Base-by-base conservation (phyloP, 2,329 filamentous ascomycete genomes). In the Epichloe typhina region DNA sequence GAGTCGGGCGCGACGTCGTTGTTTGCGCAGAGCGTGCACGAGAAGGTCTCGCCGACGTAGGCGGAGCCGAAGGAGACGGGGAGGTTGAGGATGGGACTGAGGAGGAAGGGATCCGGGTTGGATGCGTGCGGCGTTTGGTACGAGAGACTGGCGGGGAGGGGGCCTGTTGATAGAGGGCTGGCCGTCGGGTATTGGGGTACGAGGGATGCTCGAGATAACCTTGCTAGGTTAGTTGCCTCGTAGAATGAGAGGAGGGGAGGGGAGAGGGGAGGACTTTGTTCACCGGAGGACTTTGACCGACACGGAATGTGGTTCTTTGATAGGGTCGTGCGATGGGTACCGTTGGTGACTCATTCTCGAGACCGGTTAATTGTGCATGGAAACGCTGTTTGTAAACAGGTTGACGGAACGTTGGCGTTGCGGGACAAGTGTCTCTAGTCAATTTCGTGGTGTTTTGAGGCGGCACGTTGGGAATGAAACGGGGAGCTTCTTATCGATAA, bases 21-120 rank as follows among this genome's bases (percentile, higher is more conserved):
- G 72, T 95, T 96, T n/a, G 87, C 90, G 69, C 90, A 95, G 21
- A 97, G 76, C 1, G 91, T 95, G 69, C 93, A 98, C 56, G 84
- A 84, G 69, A 98, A 97, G 0, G 84, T 88, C 71, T 97, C 90
- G 59, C 93, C 93, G 19, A 97, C 91, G 65, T 96, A 96, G 8
- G 91, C 90, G 12, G 88, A 91, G 43, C 90, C 91, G 65, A 98
- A 97, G 0, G 88, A 85, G 15, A 89, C 84, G 9, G 93, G 91
- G 1, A 97, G 82, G 45, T 88, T 93, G 60, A 97, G 77, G 49
- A 82, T 73, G 1, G 80, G 80, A 36, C 75, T 76, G 55, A 83
- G 73, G 53, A 82, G 65, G 63, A 80, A 80, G 6, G 77, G 74
- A 13, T 71, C 66, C 4, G 76, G 70, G 55, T 78, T 79, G 33